These are phyloP conservation scores for Acanthamoeba sp. DNA, from an alignment of 208 protist genomes.

Conservation along the genomic window DNA sequence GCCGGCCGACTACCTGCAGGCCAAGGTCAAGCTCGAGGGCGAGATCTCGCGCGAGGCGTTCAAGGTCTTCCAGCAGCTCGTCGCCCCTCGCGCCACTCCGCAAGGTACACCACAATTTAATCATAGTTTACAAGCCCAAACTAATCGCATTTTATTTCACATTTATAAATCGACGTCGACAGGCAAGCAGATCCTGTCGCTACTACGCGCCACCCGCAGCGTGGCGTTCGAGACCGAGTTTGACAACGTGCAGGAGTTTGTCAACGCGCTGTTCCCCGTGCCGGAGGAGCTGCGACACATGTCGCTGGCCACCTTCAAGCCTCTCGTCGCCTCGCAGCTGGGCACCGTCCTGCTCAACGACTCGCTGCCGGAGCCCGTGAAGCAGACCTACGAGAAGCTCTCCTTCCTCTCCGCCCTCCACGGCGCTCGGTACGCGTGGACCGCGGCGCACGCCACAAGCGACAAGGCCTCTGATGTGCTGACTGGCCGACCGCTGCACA, in stretches of 20 bases:
- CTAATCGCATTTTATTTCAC: not conserved
- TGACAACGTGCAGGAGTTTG: constrained; percentile 50
- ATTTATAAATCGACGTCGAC: not conserved
- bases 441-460: too few relatives aligned
- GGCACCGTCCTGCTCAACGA: constrained; percentile 14
- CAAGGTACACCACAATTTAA: not conserved
- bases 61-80: constrained; percentile 12
- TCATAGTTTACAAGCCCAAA: not conserved
- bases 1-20: constrained; percentile 26
- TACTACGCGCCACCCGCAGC: constrained; percentile 50
- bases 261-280: not conserved
- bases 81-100: not conserved
- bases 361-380: constrained; percentile 8
- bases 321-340: not conserved
- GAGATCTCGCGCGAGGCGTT: not conserved
- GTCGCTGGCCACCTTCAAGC: constrained; percentile 5
- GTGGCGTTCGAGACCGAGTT: constrained; percentile 57
- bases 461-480: too few relatives aligned
- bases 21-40: not conserved
- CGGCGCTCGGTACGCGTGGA: not conserved
- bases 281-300: constrained; percentile 52
- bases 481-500: not conserved
- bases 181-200: not conserved
- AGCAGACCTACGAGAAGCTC: constrained; percentile 61
- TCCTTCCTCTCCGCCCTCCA: constrained; percentile 21